Evolutionary conservation across 192 early-diverging fungal genomes (phyloP), one percentile per base, ranked within the genome.

Genomic region (Podila epigama): DNA sequence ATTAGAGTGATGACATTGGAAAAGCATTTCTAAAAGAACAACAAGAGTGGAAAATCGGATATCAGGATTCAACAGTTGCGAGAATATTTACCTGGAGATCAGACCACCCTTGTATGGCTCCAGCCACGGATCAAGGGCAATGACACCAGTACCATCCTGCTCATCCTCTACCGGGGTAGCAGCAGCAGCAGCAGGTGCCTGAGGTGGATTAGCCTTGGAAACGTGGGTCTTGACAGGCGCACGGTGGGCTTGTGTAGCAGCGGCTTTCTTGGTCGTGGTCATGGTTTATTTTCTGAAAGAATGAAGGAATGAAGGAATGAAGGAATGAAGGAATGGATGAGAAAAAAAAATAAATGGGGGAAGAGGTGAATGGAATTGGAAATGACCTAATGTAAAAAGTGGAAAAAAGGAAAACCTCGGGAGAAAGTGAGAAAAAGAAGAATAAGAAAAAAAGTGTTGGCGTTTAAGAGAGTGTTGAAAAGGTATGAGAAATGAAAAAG

Each of bases 91-190:
- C 90, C 91, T 84, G 55, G 86, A 37, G 33, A 68, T 79, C 51
- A 96, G 82, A 27, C 87, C 86, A 27, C 68, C 85, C 35, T 79
- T 79, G 78, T 88, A 92, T 31, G 92, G 91, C 65, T 86, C 80
- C 13, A 96, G 87, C 85, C 93, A 96, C 20, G 91, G 90, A 80
- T 96, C 95, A 18, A 89, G 71, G n/a, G 80, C 80, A 67, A 92
- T 80, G 25, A 96, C 82, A 31, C 85, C 87, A 28, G 86, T 87
- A 51, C 88, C 90, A 58, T 91, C 89, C 31, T 75, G 59, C 0
- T 65, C 40, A 31, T 48, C 48, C 27, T 16, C 52, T 15, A 32
- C 28, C 27, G 31, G 52, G 25, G 52, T 27, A 16, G 31, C 16
- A 6, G 27, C 20, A 11, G 52, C 31, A 25, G 39, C 13, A 29